These are phyloP conservation scores for Aspergillus kassunensis DNA, from an alignment of 495 filamentous ascomycete species.

Conservation along the genomic window DNA sequence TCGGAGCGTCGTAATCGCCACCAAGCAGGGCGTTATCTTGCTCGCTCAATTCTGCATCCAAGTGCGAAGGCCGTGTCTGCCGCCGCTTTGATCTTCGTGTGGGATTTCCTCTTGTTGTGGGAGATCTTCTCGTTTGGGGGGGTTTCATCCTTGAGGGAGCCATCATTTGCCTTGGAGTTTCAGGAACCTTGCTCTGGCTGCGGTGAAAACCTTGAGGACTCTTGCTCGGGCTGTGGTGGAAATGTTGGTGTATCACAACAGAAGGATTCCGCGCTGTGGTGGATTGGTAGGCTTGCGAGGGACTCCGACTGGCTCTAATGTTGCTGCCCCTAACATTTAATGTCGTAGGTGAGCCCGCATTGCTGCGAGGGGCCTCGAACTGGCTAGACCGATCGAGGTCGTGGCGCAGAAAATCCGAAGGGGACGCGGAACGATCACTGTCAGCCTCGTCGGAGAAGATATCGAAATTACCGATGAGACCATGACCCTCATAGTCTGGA, in stretches of 20 bases:
- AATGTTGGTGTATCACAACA: background rate
- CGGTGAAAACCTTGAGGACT: too few relatives aligned
- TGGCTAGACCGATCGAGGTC: background rate
- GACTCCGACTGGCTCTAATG: background rate
- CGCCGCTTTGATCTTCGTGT: too few relatives aligned
- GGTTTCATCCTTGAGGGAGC: too few relatives aligned
- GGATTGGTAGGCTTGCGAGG: background rate
- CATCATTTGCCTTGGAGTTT: background rate
- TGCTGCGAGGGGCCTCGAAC: background rate
- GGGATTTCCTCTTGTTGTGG: too few relatives aligned
- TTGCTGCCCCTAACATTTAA: background rate
- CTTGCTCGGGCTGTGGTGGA: background rate
- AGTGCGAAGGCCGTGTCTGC: too few relatives aligned
- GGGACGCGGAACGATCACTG: background rate
- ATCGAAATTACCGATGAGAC: background rate
- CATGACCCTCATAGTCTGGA: background rate
- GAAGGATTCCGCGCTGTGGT: background rate
- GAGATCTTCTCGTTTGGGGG: too few relatives aligned
- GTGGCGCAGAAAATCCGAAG: background rate
- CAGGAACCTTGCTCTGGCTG: background rate
- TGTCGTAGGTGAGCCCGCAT: background rate
- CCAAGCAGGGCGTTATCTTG: too few relatives aligned
- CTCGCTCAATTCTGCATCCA: too few relatives aligned
- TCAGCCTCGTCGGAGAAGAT: conserved; percentile 1
- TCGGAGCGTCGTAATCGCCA: background rate